These are phyloP conservation scores for Acer negundo DNA, from an alignment of 345 rosid species.

Conservation along the genomic window DNA sequence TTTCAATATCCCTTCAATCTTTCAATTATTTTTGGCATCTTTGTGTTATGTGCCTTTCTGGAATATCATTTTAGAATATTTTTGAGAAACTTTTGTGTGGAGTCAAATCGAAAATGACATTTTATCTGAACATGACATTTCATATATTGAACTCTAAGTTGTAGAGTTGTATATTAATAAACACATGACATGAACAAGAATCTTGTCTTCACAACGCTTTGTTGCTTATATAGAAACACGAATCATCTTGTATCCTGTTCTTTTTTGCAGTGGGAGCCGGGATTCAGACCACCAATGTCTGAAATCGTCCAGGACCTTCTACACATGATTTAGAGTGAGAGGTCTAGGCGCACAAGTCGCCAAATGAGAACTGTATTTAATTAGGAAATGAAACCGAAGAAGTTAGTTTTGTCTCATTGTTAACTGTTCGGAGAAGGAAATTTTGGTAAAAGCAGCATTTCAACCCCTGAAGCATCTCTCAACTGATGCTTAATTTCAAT, in stretches of 20 bases:
- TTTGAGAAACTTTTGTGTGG: background rate
- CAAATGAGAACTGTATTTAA: background rate
- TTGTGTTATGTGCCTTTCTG: background rate
- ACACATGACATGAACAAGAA: background rate
- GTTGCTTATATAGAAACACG: background rate
- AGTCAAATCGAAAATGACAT: too few relatives aligned
- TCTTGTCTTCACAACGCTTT: background rate
- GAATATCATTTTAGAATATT: background rate
- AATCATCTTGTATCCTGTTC: constrained; percentile 2
- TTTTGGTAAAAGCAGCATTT: background rate
- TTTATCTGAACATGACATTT: background rate
- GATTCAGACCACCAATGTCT: constrained; percentile 81
- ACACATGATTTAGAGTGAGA: constrained; percentile 49
- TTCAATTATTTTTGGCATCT: background rate
- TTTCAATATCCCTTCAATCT: constrained; percentile 5
- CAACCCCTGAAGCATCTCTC: background rate
- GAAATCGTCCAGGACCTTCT: constrained; percentile 89
- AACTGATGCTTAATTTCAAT: background rate
- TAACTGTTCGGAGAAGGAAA: background rate
- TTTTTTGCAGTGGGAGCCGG: constrained; percentile 71
- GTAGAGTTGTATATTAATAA: background rate
- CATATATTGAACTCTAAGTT: background rate
- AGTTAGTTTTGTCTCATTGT: constrained; percentile 7
- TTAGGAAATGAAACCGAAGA: constrained; percentile 12
- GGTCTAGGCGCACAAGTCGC: background rate